Conservation (phyloP, 2,329 filamentous ascomycete species). For the Lithohypha guttulata region DNA sequence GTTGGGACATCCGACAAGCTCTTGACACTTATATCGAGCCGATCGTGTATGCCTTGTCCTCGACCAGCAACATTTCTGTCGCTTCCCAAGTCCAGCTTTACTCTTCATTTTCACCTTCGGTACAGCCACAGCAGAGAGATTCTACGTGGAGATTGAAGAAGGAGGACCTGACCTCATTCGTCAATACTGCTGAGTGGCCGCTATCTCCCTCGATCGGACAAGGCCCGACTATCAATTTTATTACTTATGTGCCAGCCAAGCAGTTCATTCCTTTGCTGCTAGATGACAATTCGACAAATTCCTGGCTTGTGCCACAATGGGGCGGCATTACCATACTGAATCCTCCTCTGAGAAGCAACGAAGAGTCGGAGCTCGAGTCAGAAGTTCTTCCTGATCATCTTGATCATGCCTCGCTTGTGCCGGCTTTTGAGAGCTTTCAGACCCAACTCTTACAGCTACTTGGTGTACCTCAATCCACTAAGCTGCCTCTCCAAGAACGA, state of each 20-base stretch:
- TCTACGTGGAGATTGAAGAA: constrained; percentile 47
- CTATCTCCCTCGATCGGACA: constrained; percentile 79
- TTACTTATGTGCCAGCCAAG: constrained; percentile 75
- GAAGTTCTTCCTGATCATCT: constrained; percentile 38
- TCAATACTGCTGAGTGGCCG: constrained; percentile 97
- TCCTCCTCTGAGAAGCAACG: constrained; percentile 28
- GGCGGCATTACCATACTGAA: constrained; percentile 66
- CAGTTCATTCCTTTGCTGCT: constrained; percentile 50
- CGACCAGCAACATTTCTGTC: constrained; percentile 90
- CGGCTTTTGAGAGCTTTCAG: constrained; percentile 80
- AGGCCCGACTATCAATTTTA: constrained; percentile 91
- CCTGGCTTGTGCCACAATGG: constrained; percentile 96
- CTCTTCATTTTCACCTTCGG: constrained; percentile 56
- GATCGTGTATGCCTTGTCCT: constrained; percentile 63
- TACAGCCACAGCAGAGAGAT: constrained; percentile 46
- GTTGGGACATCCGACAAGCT: constrained; percentile 82
- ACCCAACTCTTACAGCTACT: constrained; percentile 80
- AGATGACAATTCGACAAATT: constrained; percentile 52
- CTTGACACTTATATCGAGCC: constrained; percentile 72
- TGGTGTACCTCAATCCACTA: constrained; percentile 51
- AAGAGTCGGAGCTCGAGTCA: constrained; percentile 10
- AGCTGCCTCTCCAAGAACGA: constrained; percentile 64
- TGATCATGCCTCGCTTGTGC: constrained; percentile 55
- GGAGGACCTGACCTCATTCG: constrained; percentile 83
- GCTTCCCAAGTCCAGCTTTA: constrained; percentile 95